Conservation (phyloP, 208 protist genomes). For the Acanthamoeba sp. region DNA sequence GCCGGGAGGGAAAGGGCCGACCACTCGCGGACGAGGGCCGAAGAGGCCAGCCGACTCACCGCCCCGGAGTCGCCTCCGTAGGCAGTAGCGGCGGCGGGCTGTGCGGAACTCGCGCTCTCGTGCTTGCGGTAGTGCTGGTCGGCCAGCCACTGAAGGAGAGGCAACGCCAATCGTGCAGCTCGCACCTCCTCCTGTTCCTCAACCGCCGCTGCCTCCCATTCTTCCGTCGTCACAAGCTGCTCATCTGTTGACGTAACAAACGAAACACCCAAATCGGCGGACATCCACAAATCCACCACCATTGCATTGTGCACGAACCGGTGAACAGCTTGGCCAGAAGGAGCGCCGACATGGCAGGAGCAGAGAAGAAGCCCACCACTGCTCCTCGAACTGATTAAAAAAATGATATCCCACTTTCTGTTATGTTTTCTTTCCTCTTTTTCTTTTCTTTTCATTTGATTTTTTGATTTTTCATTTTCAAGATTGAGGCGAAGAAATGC, state of each 20-base stretch:
- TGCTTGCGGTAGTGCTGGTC: background rate
- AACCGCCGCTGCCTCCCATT: background rate
- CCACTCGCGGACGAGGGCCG: background rate
- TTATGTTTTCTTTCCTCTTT: no score
- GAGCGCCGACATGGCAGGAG: background rate
- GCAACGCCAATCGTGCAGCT: background rate
- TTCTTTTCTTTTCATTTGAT: no score
- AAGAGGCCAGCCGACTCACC: background rate
- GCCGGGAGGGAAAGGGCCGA: background rate
- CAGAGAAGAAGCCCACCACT: no score
- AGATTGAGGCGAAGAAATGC: no score
- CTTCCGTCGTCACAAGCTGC: background rate
- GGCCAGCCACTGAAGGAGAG: constrained; percentile 21
- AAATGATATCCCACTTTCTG: no score
- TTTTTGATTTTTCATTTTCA: no score
- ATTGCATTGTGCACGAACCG: background rate
- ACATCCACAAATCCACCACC: no score
- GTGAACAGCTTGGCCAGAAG: constrained; percentile 7
- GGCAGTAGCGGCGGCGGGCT: background rate
- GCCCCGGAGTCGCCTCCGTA: background rate
- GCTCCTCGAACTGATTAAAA: no score
- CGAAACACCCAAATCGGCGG: no score
- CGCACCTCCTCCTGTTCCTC: background rate
- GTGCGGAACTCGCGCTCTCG: background rate
- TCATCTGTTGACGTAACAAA: no score